Conservation (phyloP, 345 rosid species). For the Sapria himalayana region DNA sequence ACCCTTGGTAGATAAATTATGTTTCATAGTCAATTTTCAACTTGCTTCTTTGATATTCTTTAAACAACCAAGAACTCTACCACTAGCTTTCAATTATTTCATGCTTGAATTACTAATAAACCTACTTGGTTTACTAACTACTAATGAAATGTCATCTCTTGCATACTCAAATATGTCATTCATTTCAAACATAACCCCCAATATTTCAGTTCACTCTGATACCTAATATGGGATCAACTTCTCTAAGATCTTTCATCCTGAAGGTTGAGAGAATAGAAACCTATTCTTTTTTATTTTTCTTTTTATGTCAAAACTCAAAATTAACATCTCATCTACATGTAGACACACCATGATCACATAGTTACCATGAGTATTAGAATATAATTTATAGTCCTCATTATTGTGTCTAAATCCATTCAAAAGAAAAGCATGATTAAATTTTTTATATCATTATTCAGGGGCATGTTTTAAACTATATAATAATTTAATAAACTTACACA, state of each 20-base stretch:
- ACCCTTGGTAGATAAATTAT: background rate
- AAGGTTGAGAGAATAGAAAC: background rate
- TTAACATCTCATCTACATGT: too few species aligned
- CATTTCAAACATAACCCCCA: background rate
- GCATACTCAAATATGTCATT: background rate
- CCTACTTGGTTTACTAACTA: background rate
- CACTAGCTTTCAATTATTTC: background rate
- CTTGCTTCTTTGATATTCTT: background rate
- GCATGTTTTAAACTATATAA: too few species aligned
- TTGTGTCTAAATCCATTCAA: too few species aligned
- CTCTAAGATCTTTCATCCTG: slow-evolving; percentile 2
- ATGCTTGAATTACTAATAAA: background rate
- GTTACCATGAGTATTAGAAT: too few species aligned
- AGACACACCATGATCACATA: too few species aligned
- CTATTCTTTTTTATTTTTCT: background rate
- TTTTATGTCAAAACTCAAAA: background rate
- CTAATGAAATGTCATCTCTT: background rate
- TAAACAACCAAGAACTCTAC: background rate
- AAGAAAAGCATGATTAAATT: too few species aligned
- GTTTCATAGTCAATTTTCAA: background rate
- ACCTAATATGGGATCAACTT: slow-evolving; percentile 2
- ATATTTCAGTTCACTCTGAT: background rate
- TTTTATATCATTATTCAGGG: too few species aligned
- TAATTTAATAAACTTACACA: too few species aligned
- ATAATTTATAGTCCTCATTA: too few species aligned